Percentiles rank a stretch among this genome's conserved stretches.
These are phyloP conservation scores for Jatropha curcas DNA, from an alignment of 345 rosid genomes.

Conservation along the genomic window DNA sequence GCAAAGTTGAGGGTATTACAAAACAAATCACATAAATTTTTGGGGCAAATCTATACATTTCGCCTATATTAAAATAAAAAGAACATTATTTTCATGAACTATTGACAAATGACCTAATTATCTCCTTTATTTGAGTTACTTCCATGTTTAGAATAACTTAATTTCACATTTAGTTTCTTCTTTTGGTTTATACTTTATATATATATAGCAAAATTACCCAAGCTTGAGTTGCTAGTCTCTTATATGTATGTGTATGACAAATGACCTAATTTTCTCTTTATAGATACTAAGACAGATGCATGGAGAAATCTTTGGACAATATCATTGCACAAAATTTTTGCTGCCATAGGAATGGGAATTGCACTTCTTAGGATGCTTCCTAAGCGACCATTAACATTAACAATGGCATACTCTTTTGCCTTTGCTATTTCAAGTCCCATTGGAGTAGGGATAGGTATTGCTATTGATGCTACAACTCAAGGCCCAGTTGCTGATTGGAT, in stretches of 20 bases:
- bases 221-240: background rate
- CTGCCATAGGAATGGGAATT: conserved; percentile 88
- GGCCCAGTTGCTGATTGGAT: conserved; percentile 68
- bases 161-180: background rate
- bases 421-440: conserved; percentile 55
- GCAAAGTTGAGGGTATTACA: too few relatives aligned
- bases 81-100: too few relatives aligned
- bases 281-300: conserved; percentile 57
- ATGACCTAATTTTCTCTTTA: background rate
- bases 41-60: too few relatives aligned
- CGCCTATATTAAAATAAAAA: too few relatives aligned
- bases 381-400: conserved; percentile 66
- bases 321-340: conserved; percentile 76
- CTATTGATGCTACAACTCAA: conserved; percentile 72
- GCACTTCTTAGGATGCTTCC: conserved; percentile 78
- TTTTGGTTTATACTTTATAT: too few relatives aligned
- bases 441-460: conserved; percentile 84
- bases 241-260: too few relatives aligned
- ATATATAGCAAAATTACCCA: background rate
- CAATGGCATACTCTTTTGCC: conserved; percentile 66
- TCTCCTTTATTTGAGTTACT: too few relatives aligned
- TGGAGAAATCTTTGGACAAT: conserved; percentile 92
- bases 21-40: too few relatives aligned
- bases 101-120: too few relatives aligned
- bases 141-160: background rate